Evolutionary conservation across 495 filamentous ascomycete species (phyloP).

Genomic region (Pseudevernia furfuracea): DNA sequence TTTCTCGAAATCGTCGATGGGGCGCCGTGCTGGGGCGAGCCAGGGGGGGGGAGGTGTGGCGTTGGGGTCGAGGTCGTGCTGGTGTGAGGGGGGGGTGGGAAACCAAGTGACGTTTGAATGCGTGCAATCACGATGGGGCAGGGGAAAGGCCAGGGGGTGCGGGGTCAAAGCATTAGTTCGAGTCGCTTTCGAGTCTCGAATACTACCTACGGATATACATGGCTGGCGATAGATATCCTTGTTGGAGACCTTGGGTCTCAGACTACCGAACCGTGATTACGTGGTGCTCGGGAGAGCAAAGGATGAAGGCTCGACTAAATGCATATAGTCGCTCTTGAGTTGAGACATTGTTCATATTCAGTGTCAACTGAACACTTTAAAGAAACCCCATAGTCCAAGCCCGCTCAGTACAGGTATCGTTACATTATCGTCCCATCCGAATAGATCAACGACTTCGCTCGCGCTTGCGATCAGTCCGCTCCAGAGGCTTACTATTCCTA

Average conservation of each 20-base stretch:
- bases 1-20: conserved; percentile 3
- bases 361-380: conserved; percentile 63
- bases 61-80: conserved; percentile 9
- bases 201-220: background rate
- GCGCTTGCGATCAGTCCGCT: conserved; percentile 79
- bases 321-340: background rate
- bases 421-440: conserved; percentile 92
- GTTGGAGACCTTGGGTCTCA: background rate
- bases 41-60: conserved; percentile 3
- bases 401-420: conserved; percentile 91
- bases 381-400: conserved; percentile 83
- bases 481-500: conserved; percentile 79
- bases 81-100: background rate
- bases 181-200: background rate
- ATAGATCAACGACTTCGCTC: conserved; percentile 86
- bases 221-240: background rate
- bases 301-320: no score
- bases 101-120: background rate
- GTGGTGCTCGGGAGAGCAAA: background rate
- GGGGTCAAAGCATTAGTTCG: no score
- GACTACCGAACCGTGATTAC: background rate
- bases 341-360: background rate
- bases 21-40: background rate
- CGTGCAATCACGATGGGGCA: no score
- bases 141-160: no score